Evolutionary conservation across 306 rosid genomes (phyloP).

Genomic region (Fagus crenata): DNA sequence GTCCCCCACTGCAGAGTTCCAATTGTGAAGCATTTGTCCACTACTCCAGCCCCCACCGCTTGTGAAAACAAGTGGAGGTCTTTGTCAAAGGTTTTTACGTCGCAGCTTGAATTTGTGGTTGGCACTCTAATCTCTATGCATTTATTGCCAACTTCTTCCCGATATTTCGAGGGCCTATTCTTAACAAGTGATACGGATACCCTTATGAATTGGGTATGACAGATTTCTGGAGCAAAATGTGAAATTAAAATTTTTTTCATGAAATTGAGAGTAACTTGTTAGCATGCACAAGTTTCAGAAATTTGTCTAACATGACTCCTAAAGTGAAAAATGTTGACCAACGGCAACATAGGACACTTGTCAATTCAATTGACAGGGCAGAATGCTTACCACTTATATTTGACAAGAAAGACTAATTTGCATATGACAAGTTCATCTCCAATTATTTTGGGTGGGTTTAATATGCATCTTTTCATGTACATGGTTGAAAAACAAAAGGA

Average conservation of each 20-base stretch:
- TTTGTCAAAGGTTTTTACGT: too few species aligned
- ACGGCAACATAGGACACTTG: neutral
- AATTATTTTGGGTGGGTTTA: neutral
- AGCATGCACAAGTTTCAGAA: neutral
- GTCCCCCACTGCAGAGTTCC: too few species aligned
- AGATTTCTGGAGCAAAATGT: neutral
- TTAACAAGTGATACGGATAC: neutral
- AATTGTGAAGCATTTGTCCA: too few species aligned
- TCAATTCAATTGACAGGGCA: neutral
- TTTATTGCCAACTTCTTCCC: neutral
- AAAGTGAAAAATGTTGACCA: neutral
- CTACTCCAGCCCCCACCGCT: too few species aligned
- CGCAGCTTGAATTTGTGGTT: too few species aligned
- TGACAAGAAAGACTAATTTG: neutral
- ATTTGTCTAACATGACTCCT: neutral
- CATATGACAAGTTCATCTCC: neutral
- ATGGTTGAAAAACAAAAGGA: neutral
- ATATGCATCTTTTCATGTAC: neutral
- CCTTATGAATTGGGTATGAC: neutral
- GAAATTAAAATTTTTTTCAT: neutral
- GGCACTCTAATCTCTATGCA: neutral
- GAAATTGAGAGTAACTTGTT: neutral
- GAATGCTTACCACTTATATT: too few species aligned
- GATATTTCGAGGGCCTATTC: neutral
- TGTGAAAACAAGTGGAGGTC: too few species aligned